A percentile compares a stretch with the other conserved stretches of the same genome.
These are phyloP conservation scores for Helianthus tuberosus DNA, from an alignment of 129 eudicot species.

Conservation along the genomic window DNA sequence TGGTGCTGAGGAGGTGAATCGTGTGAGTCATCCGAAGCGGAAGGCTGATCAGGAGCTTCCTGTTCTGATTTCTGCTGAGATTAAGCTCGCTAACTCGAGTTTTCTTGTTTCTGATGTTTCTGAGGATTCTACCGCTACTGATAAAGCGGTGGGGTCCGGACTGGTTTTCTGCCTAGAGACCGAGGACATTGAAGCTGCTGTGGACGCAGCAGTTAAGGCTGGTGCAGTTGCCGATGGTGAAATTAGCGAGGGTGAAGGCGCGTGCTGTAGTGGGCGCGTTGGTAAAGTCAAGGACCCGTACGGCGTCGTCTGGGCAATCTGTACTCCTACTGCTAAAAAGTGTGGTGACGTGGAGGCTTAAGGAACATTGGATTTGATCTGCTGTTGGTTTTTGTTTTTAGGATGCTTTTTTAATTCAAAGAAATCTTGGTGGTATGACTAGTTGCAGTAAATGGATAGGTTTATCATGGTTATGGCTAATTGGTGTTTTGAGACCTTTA, in stretches of 20 bases:
- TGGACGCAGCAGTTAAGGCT: conserved; percentile 64
- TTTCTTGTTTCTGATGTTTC: conserved; percentile 63
- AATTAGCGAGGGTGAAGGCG: conserved; percentile 60
- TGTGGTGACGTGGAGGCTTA: conserved; percentile 57
- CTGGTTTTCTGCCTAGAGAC: conserved; percentile 65
- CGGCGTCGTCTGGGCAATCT: conserved; percentile 70
- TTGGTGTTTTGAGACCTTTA: conserved; percentile 28
- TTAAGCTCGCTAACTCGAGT: conserved; percentile 55
- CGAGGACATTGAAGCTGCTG: conserved; percentile 67
- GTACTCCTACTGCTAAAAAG: conserved; percentile 47
- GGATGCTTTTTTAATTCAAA: conserved; percentile 20
- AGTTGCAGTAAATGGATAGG: conserved; percentile 32
- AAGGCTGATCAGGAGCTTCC: conserved; percentile 91
- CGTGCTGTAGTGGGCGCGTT: conserved; percentile 62
- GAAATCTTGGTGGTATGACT: conserved; percentile 19
- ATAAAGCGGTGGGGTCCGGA: conserved; percentile 48
- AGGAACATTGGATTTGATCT: conserved; percentile 29
- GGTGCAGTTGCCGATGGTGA: conserved; percentile 69
- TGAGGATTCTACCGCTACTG: conserved; percentile 49
- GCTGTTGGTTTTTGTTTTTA: conserved; percentile 10
- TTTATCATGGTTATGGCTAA: conserved; percentile 23
- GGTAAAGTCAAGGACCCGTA: conserved; percentile 80
- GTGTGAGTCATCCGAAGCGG: conserved; percentile 63
- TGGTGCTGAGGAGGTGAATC: conserved; percentile 79
- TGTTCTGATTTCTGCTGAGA: conserved; percentile 66